Conservation (phyloP, 345 rosid species). For the Isatis tinctoria region DNA sequence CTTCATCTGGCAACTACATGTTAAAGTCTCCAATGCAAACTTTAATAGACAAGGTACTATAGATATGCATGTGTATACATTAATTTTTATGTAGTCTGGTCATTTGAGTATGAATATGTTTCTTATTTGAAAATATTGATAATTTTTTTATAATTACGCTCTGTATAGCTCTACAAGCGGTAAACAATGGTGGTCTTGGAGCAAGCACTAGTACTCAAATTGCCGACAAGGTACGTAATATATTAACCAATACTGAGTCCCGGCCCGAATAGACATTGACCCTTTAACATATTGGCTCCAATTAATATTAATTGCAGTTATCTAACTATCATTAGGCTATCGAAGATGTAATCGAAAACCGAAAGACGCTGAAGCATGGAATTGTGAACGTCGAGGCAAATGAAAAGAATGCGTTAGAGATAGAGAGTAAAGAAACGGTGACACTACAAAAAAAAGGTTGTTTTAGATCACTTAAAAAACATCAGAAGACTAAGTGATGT, state of each 20-base stretch:
- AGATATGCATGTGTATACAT: background rate
- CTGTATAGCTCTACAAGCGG: background rate
- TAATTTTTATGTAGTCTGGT: background rate
- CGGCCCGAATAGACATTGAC: background rate
- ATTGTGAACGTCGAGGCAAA: slow-evolving; percentile 1
- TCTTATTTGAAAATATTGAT: background rate
- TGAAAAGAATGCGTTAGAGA: slow-evolving; percentile 8
- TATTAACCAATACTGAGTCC: background rate
- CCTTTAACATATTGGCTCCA: background rate
- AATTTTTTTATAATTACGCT: background rate
- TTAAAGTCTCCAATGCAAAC: slow-evolving; percentile 17
- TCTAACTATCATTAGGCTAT: background rate
- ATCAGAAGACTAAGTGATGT: too few species aligned
- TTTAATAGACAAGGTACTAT: slow-evolving; percentile 9
- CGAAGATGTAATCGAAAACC: background rate
- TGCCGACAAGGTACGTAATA: slow-evolving; percentile 7
- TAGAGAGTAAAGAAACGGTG: slow-evolving; percentile 20
- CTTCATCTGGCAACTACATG: slow-evolving; percentile 17
- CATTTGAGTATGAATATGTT: background rate
- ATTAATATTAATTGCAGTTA: background rate
- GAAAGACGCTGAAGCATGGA: slow-evolving; percentile 18
- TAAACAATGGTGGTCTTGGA: background rate
- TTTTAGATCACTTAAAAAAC: too few species aligned
- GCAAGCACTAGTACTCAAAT: background rate
- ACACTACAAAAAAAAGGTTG: too few species aligned